phyloP scores from a whole-genome alignment of 139 green algal species.

The Yamagishiella unicocca region DNA sequence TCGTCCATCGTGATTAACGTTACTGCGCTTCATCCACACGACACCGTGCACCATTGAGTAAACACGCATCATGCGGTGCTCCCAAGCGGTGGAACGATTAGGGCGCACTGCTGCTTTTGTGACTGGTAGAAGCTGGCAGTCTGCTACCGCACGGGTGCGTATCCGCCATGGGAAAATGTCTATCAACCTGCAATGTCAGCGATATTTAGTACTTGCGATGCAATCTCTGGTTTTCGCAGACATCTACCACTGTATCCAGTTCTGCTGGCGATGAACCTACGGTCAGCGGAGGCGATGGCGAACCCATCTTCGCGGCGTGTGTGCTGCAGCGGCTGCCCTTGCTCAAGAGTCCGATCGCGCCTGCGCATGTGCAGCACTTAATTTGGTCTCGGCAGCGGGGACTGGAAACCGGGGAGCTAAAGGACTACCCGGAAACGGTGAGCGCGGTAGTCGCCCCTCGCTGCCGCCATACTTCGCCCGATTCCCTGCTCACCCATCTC shows the following conservation, averaged over 20 bases:
- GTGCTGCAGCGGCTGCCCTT: constrained; percentile 51
- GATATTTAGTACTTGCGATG: no score
- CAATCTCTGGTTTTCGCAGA: no score
- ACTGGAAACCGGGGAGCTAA: constrained; percentile 20
- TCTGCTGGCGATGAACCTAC: background rate
- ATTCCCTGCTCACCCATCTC: background rate
- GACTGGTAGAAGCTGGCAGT: no score
- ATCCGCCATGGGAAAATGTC: no score
- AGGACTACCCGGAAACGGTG: constrained; percentile 39
- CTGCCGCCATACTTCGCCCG: background rate
- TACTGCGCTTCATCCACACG: no score
- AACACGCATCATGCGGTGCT: no score
- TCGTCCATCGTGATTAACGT: no score
- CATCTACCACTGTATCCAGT: background rate
- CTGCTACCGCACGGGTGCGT: no score
- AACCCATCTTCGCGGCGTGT: constrained; percentile 36
- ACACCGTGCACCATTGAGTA: no score
- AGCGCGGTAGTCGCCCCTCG: background rate
- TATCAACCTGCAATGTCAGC: no score
- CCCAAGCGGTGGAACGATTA: no score
- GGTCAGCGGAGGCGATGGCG: background rate
- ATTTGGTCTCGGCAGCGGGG: background rate
- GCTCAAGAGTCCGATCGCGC: background rate
- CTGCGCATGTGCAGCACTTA: background rate
- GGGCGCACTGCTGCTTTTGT: no score